phyloP scores from a whole-genome alignment of 2,329 filamentous ascomycete species.

The Venturia nashicola region DNA sequence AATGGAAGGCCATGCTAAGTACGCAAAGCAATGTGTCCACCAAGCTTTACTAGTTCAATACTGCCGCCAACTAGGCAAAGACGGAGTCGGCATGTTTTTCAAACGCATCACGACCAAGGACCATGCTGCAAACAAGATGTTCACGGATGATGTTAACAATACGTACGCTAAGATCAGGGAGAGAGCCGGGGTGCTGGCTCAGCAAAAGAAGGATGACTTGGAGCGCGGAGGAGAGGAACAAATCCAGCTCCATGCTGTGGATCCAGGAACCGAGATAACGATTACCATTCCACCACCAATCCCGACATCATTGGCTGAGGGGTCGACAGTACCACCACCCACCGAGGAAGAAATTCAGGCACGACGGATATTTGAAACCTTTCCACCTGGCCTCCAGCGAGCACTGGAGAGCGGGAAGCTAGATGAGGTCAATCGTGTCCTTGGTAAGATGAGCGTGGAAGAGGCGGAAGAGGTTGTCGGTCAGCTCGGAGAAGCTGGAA shows the following conservation, averaged over 20 bases:
- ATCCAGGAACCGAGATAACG: slow-evolving; percentile 82
- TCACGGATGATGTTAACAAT: slow-evolving; percentile 81
- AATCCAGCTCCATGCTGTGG: slow-evolving; percentile 93
- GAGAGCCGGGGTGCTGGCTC: slow-evolving; percentile 60
- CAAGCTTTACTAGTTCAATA: slow-evolving; percentile 89
- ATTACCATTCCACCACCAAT: slow-evolving; percentile 65
- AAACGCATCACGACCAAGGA: slow-evolving; percentile 79
- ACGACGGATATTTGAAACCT: slow-evolving; percentile 66
- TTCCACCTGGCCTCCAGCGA: slow-evolving; percentile 66
- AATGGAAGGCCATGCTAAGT: slow-evolving; percentile 62
- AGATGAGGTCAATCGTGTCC: slow-evolving; percentile 76
- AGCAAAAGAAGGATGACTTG: slow-evolving; percentile 35
- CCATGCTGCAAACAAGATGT: slow-evolving; percentile 83
- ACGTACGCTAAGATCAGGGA: slow-evolving; percentile 75
- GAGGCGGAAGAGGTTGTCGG: slow-evolving; percentile 79
- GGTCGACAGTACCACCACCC: slow-evolving; percentile 47
- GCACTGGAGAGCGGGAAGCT: slow-evolving; percentile 82
- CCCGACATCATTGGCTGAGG: slow-evolving; percentile 14
- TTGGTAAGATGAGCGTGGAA: slow-evolving; percentile 78
- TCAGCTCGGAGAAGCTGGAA: slow-evolving; percentile 69
- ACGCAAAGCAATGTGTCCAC: slow-evolving; percentile 78
- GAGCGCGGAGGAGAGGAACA: slow-evolving; percentile 66
- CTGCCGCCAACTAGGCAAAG: slow-evolving; percentile 75
- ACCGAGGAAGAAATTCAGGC: slow-evolving; percentile 45
- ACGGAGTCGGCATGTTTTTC: slow-evolving; percentile 89